Evolutionary conservation across 768 basidiomycete genomes (phyloP).

Genomic region (Leucogyrophana mollusca): DNA sequence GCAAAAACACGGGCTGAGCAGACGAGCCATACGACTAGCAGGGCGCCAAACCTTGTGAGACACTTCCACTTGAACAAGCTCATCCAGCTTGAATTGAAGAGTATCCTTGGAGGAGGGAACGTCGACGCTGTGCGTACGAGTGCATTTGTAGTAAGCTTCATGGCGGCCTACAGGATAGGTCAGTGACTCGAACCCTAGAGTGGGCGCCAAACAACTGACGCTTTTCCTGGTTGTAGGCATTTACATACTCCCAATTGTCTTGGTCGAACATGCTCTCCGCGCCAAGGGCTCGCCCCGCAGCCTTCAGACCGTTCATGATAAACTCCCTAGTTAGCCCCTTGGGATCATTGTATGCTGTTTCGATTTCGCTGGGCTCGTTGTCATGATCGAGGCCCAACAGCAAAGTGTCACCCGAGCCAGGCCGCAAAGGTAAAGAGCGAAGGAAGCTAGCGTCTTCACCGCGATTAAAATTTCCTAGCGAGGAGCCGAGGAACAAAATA

Average conservation of each 20-base stretch:
- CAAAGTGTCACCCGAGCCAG: slow-evolving; percentile 76
- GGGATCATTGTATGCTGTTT: slow-evolving; percentile 83
- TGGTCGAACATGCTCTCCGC: slow-evolving; percentile 62
- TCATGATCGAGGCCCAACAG: slow-evolving; percentile 91
- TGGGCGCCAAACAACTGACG: slow-evolving; percentile 31
- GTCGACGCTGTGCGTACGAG: slow-evolving; percentile 52
- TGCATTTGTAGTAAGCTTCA: slow-evolving; percentile 80
- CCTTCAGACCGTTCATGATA: slow-evolving; percentile 82
- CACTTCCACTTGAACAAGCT: slow-evolving; percentile 82
- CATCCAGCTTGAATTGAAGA: slow-evolving; percentile 62
- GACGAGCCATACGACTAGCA: not conserved
- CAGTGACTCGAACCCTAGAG: not conserved
- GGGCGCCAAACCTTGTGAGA: slow-evolving; percentile 71
- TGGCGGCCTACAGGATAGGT: slow-evolving; percentile 60
- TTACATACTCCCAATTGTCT: slow-evolving; percentile 74
- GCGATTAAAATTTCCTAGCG: slow-evolving; percentile 86
- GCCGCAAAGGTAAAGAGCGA: slow-evolving; percentile 70
- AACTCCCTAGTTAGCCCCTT: slow-evolving; percentile 72
- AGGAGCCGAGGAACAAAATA: slow-evolving; percentile 89
- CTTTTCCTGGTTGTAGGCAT: slow-evolving; percentile 52
- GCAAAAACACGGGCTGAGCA: not conserved
- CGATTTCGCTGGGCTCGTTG: slow-evolving; percentile 67
- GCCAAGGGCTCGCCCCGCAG: slow-evolving; percentile 67
- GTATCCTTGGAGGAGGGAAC: slow-evolving; percentile 45
- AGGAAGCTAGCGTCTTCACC: slow-evolving; percentile 73